Evolutionary conservation across 305 asterid species (phyloP).

Genomic region (Plantago rigida): DNA sequence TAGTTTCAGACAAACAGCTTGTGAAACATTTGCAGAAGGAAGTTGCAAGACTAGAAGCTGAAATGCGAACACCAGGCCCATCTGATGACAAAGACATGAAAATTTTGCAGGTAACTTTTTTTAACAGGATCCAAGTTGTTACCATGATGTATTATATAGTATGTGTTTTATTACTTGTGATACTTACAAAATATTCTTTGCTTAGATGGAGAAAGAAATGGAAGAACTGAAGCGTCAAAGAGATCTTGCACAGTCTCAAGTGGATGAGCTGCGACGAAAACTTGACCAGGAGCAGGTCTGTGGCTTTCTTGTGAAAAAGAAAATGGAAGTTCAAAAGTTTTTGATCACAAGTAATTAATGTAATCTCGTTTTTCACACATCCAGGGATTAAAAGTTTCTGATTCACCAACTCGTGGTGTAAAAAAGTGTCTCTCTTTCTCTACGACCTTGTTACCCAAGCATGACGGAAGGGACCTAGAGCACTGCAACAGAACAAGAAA

Average conservation of each 20-base stretch:
- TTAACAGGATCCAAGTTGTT: constrained; percentile 6
- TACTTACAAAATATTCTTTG: constrained; percentile 17
- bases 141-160: background rate
- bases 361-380: constrained; percentile 20
- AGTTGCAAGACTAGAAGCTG: constrained; percentile 92
- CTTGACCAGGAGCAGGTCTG: constrained; percentile 67
- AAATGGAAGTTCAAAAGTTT: background rate
- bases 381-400: constrained; percentile 45
- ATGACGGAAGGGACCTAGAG: constrained; percentile 41
- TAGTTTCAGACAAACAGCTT: constrained; percentile 81
- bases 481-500: constrained; percentile 42
- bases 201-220: constrained; percentile 88
- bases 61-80: constrained; percentile 70
- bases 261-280: constrained; percentile 66
- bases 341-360: background rate
- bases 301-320: constrained; percentile 10
- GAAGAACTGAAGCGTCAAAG: constrained; percentile 87
- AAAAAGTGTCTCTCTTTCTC: constrained; percentile 91
- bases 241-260: constrained; percentile 83
- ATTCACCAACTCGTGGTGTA: constrained; percentile 44
- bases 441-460: constrained; percentile 51
- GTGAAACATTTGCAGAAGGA: constrained; percentile 94
- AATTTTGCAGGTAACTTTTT: constrained; percentile 50
- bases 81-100: constrained; percentile 64
- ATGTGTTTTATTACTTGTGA: constrained; percentile 15